Evolutionary conservation across 1,139 yeast species (phyloP), one percentile per base, ranked within the genome.

Genomic region (Saccharomyces hybrid): DNA sequence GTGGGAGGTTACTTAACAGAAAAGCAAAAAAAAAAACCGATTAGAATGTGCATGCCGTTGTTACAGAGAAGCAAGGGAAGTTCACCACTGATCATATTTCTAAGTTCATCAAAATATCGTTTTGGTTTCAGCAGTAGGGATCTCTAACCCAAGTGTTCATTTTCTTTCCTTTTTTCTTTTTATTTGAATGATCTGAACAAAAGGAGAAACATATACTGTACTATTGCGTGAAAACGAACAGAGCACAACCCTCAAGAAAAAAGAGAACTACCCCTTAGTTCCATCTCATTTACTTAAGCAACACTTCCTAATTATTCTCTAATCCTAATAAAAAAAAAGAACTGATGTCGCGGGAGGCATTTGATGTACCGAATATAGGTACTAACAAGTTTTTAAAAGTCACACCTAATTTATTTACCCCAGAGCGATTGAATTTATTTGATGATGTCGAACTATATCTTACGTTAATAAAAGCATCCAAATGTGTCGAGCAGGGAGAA

Each of bases 331-430:
- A 16, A 13, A 16, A 20, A 16, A 38, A 14, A 38, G 16, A 16
- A 11, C 23, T 8, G 13, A 38, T 38, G 44, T 38, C 44, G 16
- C 44, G 25, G 16, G 23, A 38, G 25, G 16, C 44, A 38, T 16
- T 38, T 20, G 44, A 38, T 5, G 42, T 26, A 16, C 46, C 29
- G 51, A 50, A 32, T 23, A 49, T 16, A 41, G 57, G 49, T 31
- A 59, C 54, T 44, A 51, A 59, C 23, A 58, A 52, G 47, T 65
- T 62, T 49, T 53, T 68, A 51, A 68, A 69, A 50, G 64, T 69
- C 29, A 57, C 70, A 3, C 70, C 72, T 5, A 65, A 58, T 51
- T 56, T 68, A 28, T 69, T 68, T 55, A 67, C 71, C 2, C 64
- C 66, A n/a, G 70, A 64, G 48, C 62, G 63, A 48, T 49, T 67